These are phyloP conservation scores for Myxozyma kluyveri DNA, from an alignment of 805 yeast genomes.

Conservation along the genomic window DNA sequence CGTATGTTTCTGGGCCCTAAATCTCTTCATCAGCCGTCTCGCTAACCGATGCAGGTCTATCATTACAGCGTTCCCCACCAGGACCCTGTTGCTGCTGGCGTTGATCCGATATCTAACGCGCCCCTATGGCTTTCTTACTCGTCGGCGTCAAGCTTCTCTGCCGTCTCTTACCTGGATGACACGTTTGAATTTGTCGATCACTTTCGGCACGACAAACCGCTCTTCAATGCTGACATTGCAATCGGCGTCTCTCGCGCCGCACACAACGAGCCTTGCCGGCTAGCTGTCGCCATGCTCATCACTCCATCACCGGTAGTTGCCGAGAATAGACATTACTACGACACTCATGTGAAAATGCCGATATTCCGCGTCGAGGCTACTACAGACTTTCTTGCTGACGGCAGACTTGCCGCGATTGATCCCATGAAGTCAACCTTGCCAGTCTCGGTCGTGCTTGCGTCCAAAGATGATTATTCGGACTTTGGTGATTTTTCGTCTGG, in stretches of 20 bases:
- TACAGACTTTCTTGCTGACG: background rate
- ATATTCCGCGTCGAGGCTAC: background rate
- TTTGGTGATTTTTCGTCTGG: no score
- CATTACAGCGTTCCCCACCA: no score
- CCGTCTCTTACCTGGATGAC: background rate
- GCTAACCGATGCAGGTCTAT: no score
- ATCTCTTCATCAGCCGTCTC: no score
- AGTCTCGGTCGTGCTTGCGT: background rate
- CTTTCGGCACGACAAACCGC: background rate
- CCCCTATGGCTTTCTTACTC: background rate
- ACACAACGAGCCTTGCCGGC: background rate
- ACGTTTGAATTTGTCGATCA: background rate
- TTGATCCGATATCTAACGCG: background rate
- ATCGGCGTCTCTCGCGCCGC: background rate
- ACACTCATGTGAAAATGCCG: background rate
- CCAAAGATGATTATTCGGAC: background rate
- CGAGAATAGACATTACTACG: background rate
- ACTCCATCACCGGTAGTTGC: background rate
- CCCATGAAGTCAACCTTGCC: background rate
- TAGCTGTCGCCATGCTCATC: background rate
- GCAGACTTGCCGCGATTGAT: background rate
- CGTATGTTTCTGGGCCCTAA: background rate
- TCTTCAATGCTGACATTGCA: background rate
- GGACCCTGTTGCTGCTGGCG: no score
- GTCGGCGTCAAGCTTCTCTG: background rate